Base-by-base conservation (phyloP, 345 rosid genomes). In the Aquilaria yunnanensis region DNA sequence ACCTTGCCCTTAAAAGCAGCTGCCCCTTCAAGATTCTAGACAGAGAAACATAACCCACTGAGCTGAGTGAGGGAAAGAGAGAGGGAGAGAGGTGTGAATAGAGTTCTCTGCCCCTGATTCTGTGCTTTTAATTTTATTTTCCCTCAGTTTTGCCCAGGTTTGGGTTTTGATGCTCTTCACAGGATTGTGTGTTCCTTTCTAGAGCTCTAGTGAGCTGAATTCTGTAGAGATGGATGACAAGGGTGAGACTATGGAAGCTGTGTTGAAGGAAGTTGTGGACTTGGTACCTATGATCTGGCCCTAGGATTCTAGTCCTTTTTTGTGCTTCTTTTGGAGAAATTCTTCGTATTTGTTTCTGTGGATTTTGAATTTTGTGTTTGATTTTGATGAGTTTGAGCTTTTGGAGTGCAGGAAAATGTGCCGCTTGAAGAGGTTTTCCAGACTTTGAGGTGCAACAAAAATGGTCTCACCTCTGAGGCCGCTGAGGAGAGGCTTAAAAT, bases 221-320 rank as follows among this genome's bases (percentile, higher is more conserved):
- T 9, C 31, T 30, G 46, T 49, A 3, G 65, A 63, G 71, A 85
- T 85, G 91, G 80, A 60, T 12, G 59, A 16, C 16, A 82, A 82
- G 73, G 74, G 57, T 63, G 86, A 69, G 60, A 46, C 74, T 62
- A 47, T 85, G 80, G 88, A 85, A 43, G 88, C 88, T 62, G 86
- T 85, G 59, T 56, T 80, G 75, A 85, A 85, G 74, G 91, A 85
- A 74, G 84, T 76, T 45, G 91, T 85, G 9, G 88, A 85, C 74
- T 77, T 85, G 86, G 91, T 85, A 80, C 51, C 16, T 37, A 9
- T 37, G 43, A 37, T 37, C 43, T 37, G 43, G 8, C 5, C 43
- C 43, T 5, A 37, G 5, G 8, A 37, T 9, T 47, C 37, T 59
- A 4, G 7, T 56, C 33, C 10, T 56, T 9, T 52, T 51, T 51